Percentiles rank a stretch among this genome's conserved stretches.
Evolutionary conservation across 805 yeast genomes (phyloP).

Genomic region (Candida ascalaphidarum): DNA sequence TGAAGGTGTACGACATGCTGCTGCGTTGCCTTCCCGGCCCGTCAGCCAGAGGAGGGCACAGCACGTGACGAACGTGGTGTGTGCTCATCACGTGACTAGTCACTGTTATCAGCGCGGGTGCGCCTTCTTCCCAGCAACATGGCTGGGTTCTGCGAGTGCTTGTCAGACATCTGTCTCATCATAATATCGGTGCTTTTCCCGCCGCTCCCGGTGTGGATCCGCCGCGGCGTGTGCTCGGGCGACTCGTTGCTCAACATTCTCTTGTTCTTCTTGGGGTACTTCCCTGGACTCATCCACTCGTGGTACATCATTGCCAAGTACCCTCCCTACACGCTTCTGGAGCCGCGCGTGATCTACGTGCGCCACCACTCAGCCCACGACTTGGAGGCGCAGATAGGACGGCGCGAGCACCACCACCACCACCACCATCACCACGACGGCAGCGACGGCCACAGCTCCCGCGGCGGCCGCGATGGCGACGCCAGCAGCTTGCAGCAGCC

Average conservation of each 20-base stretch:
- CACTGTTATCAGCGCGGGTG: too few species aligned
- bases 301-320: constrained; percentile 41
- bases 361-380: constrained; percentile 20
- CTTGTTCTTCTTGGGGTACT: constrained; percentile 38
- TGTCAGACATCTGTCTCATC: constrained; percentile 50
- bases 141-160: constrained; percentile 22
- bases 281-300: constrained; percentile 45
- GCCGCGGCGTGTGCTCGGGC: constrained; percentile 51
- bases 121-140: too few species aligned
- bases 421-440: constrained; percentile 15
- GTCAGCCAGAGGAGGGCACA: too few species aligned
- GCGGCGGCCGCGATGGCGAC: too few species aligned
- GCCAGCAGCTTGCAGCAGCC: too few species aligned
- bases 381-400: constrained; percentile 21
- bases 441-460: too few species aligned
- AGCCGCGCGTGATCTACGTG: constrained; percentile 24
- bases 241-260: constrained; percentile 39
- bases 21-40: too few species aligned
- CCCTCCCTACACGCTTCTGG: constrained; percentile 26
- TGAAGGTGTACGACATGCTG: too few species aligned
- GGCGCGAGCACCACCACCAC: constrained; percentile 7
- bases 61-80: too few species aligned
- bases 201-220: constrained; percentile 62
- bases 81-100: too few species aligned
- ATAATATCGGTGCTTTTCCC: constrained; percentile 59